Conservation (phyloP, 495 filamentous ascomycete species). For the Chaetomidium leptoderma region DNA sequence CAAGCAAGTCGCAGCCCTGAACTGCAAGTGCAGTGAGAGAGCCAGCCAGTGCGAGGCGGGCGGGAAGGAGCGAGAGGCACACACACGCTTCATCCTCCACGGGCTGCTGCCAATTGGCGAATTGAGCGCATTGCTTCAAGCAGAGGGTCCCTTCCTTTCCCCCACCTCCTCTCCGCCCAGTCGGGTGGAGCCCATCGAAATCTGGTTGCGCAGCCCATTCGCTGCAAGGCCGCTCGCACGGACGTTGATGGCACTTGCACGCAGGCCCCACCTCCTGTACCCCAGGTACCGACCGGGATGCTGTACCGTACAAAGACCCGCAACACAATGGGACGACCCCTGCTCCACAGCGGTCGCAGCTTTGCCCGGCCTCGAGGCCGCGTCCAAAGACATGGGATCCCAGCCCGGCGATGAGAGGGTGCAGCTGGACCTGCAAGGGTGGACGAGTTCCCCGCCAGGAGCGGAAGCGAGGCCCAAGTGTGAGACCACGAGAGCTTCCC, state of each 20-base stretch:
- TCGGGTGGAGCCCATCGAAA: slow-evolving; percentile 28
- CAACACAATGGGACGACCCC: slow-evolving; percentile 1
- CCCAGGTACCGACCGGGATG: slow-evolving; percentile 25
- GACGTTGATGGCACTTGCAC: slow-evolving; percentile 24
- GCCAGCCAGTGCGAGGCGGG: background rate
- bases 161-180: slow-evolving; percentile 15
- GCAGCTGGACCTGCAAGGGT: slow-evolving; percentile 20
- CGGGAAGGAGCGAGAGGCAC: slow-evolving; percentile 13
- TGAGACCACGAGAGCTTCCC: slow-evolving; percentile 10
- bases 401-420: background rate
- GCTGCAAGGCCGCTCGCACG: slow-evolving; percentile 22
- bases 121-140: background rate
- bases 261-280: slow-evolving; percentile 21
- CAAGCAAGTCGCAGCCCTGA: background rate
- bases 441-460: slow-evolving; percentile 24
- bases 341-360: slow-evolving; percentile 2
- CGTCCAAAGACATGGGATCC: slow-evolving; percentile 10
- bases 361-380: slow-evolving; percentile 15
- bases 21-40: background rate
- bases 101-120: slow-evolving; percentile 18
- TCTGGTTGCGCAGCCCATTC: slow-evolving; percentile 28
- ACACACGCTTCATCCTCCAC: slow-evolving; percentile 18
- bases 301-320: background rate
- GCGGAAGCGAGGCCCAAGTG: slow-evolving; percentile 27
- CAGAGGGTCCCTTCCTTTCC: slow-evolving; percentile 2